Evolutionary conservation across 2,329 filamentous ascomycete species (phyloP).

Genomic region (Didymella pomorum): DNA sequence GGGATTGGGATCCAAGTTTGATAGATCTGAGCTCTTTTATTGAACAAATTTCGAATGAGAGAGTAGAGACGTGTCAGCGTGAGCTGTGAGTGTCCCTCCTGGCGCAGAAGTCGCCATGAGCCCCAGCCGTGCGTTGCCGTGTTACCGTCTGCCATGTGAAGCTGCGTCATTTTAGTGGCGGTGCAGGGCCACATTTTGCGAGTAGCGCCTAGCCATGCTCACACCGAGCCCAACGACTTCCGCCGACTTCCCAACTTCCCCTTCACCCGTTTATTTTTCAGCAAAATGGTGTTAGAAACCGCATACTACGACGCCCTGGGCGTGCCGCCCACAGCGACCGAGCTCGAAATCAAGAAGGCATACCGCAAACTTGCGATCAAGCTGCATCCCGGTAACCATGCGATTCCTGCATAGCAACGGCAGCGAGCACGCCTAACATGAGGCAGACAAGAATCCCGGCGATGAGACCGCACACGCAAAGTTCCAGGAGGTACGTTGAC

Average conservation of each 20-base stretch:
- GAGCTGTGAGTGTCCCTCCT: neutral
- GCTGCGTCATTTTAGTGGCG: constrained; percentile 22
- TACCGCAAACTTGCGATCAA: constrained; percentile 92
- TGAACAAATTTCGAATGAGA: constrained; percentile 38
- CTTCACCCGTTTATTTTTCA: constrained; percentile 8
- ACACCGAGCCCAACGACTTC: constrained; percentile 21
- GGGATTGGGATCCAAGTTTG: constrained; percentile 33
- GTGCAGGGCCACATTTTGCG: constrained; percentile 17
- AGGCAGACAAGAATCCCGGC: constrained; percentile 91
- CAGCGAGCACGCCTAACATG: constrained; percentile 15
- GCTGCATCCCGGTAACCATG: constrained; percentile 77
- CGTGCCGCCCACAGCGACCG: constrained; percentile 83
- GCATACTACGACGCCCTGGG: constrained; percentile 87
- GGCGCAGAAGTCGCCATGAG: neutral
- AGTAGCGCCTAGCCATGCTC: neutral
- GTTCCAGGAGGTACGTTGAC: constrained; percentile 78
- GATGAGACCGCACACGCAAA: constrained; percentile 93
- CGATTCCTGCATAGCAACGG: constrained; percentile 35
- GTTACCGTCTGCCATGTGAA: constrained; percentile 14
- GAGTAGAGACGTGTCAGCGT: neutral
- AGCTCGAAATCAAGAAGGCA: constrained; percentile 95
- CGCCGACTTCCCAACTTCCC: constrained; percentile 22
- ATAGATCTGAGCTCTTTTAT: constrained; percentile 40
- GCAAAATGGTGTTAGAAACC: constrained; percentile 82
- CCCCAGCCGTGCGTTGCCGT: constrained; percentile 22